Evolutionary conservation across 768 basidiomycete genomes (phyloP).

Genomic region (Lactarius psammicola): DNA sequence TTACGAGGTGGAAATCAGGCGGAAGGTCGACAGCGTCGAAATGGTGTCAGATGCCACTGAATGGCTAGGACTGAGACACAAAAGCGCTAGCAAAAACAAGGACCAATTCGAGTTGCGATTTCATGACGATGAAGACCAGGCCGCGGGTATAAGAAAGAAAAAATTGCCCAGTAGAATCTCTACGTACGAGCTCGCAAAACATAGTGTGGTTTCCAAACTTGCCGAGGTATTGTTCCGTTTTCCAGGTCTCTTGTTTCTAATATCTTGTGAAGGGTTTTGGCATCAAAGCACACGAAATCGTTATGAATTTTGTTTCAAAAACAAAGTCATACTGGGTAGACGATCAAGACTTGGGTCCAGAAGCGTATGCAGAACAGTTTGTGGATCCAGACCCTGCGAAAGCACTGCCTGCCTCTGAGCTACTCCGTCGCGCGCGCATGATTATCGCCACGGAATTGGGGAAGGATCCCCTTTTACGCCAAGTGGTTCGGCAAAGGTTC

Average conservation of each 20-base stretch:
- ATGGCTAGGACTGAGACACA: slow-evolving; percentile 86
- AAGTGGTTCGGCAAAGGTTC: slow-evolving; percentile 73
- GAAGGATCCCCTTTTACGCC: slow-evolving; percentile 86
- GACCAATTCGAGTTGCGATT: slow-evolving; percentile 56
- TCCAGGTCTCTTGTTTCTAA: slow-evolving; percentile 9
- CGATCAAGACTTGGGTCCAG: slow-evolving; percentile 78
- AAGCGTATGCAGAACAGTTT: slow-evolving; percentile 84
- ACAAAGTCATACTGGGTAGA: slow-evolving; percentile 67
- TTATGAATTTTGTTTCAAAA: slow-evolving; percentile 72
- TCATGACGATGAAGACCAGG: slow-evolving; percentile 65
- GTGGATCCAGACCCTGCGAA: slow-evolving; percentile 63
- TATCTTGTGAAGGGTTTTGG: slow-evolving; percentile 67
- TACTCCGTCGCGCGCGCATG: slow-evolving; percentile 72
- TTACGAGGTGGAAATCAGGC: slow-evolving; percentile 66
- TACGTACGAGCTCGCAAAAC: slow-evolving; percentile 81
- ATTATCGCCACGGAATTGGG: slow-evolving; percentile 88
- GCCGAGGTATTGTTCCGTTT: slow-evolving; percentile 59
- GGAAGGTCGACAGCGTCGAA: slow-evolving; percentile 77
- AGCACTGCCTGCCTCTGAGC: slow-evolving; percentile 59
- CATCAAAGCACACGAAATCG: slow-evolving; percentile 75
- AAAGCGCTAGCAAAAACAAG: slow-evolving; percentile 62
- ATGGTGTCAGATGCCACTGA: slow-evolving; percentile 87
- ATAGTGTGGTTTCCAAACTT: slow-evolving; percentile 69
- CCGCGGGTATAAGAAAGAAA: slow-evolving; percentile 52
- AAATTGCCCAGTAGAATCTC: slow-evolving; percentile 85